These are phyloP conservation scores for Tranzscheliella williamsii DNA, from an alignment of 1,284 basidiomycete species.

Conservation along the genomic window DNA sequence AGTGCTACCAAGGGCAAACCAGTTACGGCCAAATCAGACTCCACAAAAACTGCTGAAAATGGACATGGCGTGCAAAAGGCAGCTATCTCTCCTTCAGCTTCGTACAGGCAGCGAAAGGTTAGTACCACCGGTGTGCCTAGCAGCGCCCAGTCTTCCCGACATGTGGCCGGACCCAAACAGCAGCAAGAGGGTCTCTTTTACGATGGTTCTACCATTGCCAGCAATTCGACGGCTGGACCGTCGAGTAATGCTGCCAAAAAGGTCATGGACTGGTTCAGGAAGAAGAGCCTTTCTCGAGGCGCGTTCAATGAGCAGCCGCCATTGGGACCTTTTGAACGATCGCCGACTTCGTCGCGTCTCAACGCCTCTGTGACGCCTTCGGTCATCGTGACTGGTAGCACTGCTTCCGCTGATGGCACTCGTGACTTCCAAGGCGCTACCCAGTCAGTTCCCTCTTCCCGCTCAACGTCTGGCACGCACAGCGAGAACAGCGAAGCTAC, in stretches of 20 bases:
- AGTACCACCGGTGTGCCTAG: too few relatives aligned
- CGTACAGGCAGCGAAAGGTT: too few relatives aligned
- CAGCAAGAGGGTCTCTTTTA: constrained; percentile 21
- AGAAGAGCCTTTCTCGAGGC: constrained; percentile 64
- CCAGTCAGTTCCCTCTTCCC: constrained; percentile 49
- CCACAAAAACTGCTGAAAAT: not conserved
- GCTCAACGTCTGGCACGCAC: constrained; percentile 56
- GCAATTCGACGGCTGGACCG: constrained; percentile 49
- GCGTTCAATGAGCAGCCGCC: constrained; percentile 50
- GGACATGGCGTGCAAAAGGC: not conserved
- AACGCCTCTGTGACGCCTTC: constrained; percentile 8
- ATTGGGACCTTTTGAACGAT: constrained; percentile 37
- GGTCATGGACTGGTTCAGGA: constrained; percentile 71
- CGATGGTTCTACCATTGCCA: constrained; percentile 37
- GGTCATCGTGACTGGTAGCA: constrained; percentile 35
- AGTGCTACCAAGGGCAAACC: too few relatives aligned
- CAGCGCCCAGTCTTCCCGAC: too few relatives aligned
- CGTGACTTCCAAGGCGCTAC: constrained; percentile 11
- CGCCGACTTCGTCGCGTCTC: constrained; percentile 10
- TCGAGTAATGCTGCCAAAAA: constrained; percentile 67
- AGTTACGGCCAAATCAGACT: too few relatives aligned
- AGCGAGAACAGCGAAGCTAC: constrained; percentile 51
- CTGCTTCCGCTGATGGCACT: constrained; percentile 1
- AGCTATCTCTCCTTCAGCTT: too few relatives aligned
- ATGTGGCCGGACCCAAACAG: constrained; percentile 1